These are phyloP conservation scores for Suillus placidus DNA, from an alignment of 768 basidiomycete species.

Conservation along the genomic window DNA sequence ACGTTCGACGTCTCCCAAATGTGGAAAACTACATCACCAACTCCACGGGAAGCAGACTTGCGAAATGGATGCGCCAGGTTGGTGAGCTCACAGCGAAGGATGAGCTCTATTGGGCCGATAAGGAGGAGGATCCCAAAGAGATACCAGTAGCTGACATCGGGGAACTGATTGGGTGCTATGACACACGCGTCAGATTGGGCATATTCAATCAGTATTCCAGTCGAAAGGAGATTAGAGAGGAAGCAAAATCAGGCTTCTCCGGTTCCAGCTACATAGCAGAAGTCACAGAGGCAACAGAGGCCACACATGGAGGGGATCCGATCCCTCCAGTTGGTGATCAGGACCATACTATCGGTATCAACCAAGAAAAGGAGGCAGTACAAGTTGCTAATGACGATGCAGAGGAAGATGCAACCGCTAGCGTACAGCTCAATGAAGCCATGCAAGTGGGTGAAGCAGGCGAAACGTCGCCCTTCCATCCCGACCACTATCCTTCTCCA, in stretches of 20 bases:
- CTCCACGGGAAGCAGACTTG: constrained; percentile 26
- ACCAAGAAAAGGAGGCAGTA: not conserved
- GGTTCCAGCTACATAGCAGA: not conserved
- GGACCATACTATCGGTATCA: not conserved
- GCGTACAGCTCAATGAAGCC: not conserved
- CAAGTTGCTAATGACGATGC: not conserved
- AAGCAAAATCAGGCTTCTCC: not conserved
- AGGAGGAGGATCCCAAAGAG: constrained; percentile 27
- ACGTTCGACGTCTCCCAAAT: constrained; percentile 15
- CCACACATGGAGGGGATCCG: not conserved
- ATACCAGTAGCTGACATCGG: constrained; percentile 20
- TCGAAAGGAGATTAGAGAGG: constrained; percentile 4
- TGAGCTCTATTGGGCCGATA: constrained; percentile 26
- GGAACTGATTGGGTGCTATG: constrained; percentile 16
- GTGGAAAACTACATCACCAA: constrained; percentile 5
- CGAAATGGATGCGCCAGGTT: constrained; percentile 10
- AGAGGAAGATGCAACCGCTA: not conserved
- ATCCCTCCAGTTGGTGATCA: not conserved
- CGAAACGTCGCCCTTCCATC: constrained; percentile 28
- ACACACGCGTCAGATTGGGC: constrained; percentile 11
- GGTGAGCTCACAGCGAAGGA: constrained; percentile 20
- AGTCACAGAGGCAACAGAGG: not conserved
- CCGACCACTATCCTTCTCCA: constrained; percentile 39
- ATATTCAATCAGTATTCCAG: not conserved
- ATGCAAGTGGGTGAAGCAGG: not conserved